Evolutionary conservation across 345 rosid species (phyloP).

Genomic region (Raphanus sativus): DNA sequence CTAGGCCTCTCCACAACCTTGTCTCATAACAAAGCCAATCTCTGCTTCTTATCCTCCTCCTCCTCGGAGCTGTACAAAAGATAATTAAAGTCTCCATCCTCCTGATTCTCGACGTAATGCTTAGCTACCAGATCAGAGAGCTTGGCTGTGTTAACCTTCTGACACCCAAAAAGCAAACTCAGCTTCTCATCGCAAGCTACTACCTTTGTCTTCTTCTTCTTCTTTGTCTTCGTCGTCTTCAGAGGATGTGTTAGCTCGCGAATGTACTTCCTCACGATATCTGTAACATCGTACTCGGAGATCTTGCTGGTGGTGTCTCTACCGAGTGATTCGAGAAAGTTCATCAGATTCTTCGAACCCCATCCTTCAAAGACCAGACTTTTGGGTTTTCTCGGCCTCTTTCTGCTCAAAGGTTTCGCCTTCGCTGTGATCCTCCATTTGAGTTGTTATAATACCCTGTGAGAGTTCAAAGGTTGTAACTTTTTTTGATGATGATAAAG

Average conservation of each 20-base stretch:
- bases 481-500: neutral
- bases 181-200: constrained; percentile 58
- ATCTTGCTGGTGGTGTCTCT: constrained; percentile 47
- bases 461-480: constrained; percentile 6
- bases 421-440: constrained; percentile 36
- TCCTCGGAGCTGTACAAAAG: constrained; percentile 38
- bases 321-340: constrained; percentile 60
- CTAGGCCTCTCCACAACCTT: constrained; percentile 35
- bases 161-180: constrained; percentile 53
- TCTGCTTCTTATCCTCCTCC: constrained; percentile 34
- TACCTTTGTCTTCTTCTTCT: constrained; percentile 28
- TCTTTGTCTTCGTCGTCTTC: constrained; percentile 34
- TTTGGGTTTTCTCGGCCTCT: constrained; percentile 48
- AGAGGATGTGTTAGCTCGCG: constrained; percentile 34
- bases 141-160: constrained; percentile 42
- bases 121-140: constrained; percentile 55
- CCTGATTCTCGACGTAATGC: constrained; percentile 67
- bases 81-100: constrained; percentile 10
- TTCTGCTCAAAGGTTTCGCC: constrained; percentile 10
- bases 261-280: constrained; percentile 47
- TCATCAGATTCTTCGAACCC: constrained; percentile 68
- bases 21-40: constrained; percentile 13
- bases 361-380: constrained; percentile 58
- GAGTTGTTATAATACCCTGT: no score
- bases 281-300: constrained; percentile 49